These are phyloP conservation scores for Plasmodiophora brassicae DNA, from an alignment of 208 protist species.

Conservation along the genomic window DNA sequence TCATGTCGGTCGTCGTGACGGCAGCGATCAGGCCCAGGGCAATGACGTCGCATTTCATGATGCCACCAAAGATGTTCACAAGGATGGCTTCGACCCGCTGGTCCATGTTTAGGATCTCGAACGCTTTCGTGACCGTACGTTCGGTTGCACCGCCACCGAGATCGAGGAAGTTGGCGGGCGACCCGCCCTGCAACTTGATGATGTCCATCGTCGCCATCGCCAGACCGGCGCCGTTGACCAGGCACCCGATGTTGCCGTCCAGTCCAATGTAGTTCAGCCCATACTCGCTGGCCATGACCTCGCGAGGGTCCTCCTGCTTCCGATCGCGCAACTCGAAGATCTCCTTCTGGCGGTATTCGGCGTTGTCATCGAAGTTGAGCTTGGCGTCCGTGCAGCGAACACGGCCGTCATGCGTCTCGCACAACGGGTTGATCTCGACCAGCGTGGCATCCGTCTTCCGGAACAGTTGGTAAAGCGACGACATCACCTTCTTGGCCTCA, in stretches of 20 bases:
- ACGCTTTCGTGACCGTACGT: constrained; percentile 87
- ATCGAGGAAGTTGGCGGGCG: constrained; percentile 98
- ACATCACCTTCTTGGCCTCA: constrained; percentile 82
- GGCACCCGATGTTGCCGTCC: constrained; percentile 93
- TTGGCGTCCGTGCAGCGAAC: constrained; percentile 96
- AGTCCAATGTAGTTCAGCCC: constrained; percentile 98
- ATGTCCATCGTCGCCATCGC: constrained; percentile 99
- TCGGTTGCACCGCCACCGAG: constrained; percentile 80
- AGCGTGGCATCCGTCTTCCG: constrained; percentile 81
- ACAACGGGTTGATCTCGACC: constrained; percentile 98
- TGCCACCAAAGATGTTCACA: constrained; percentile 97
- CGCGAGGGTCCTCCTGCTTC: constrained; percentile 76
- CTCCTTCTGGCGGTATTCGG: constrained; percentile 88
- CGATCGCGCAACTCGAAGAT: constrained; percentile 87
- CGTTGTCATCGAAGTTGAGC: constrained; percentile 98
- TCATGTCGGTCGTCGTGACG: constrained; percentile 65
- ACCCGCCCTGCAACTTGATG: constrained; percentile 93
- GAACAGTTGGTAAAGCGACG: constrained; percentile 92
- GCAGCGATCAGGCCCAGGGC: constrained; percentile 87
- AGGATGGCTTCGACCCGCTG: constrained; percentile 83
- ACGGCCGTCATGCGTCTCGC: constrained; percentile 71
- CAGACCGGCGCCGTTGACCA: constrained; percentile 86
- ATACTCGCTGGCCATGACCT: constrained; percentile 87
- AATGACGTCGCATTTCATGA: constrained; percentile 97
- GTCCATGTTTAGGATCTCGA: constrained; percentile 93